Percentiles rank a stretch among this genome's conserved stretches.
These are phyloP conservation scores for Vanrija sp. DNA, from an alignment of 1,284 basidiomycete species.

Conservation along the genomic window DNA sequence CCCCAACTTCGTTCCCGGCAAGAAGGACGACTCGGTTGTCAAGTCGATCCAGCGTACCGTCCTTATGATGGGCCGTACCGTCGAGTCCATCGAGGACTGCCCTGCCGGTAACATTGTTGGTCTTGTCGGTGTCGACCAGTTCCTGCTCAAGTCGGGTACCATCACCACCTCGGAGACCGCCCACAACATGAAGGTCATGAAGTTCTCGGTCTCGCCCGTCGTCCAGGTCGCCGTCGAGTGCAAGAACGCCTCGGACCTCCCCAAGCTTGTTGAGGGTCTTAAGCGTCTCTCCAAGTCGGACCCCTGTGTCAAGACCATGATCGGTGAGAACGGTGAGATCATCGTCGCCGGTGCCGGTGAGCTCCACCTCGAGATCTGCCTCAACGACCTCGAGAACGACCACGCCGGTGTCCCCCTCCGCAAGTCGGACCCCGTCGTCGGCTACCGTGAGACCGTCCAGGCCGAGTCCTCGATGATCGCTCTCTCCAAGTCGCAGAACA, in stretches of 20 bases:
- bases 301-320: slow-evolving; percentile 97
- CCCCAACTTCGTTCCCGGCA: slow-evolving; percentile 96
- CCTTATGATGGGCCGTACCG: slow-evolving; percentile 99
- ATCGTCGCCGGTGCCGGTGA: slow-evolving; percentile 99
- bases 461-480: slow-evolving; percentile 93
- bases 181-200: slow-evolving; percentile 99
- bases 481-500: slow-evolving; percentile 99
- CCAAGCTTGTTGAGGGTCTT: slow-evolving; percentile 99
- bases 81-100: slow-evolving; percentile 99
- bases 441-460: slow-evolving; percentile 97
- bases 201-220: slow-evolving; percentile 99
- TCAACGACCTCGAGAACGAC: slow-evolving; percentile 99
- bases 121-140: slow-evolving; percentile 99
- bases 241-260: slow-evolving; percentile 98
- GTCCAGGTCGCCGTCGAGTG: slow-evolving; percentile 99
- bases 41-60: slow-evolving; percentile 99
- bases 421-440: slow-evolving; percentile 97
- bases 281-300: slow-evolving; percentile 99
- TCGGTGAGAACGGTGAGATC: slow-evolving; percentile 90
- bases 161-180: slow-evolving; percentile 97
- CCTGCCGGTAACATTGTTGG: slow-evolving; percentile 98
- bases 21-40: slow-evolving; percentile 98
- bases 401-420: slow-evolving; percentile 99
- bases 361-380: slow-evolving; percentile 97
- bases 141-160: slow-evolving; percentile 99